Evolutionary conservation across 495 filamentous ascomycete species (phyloP), one percentile per base, ranked within the genome.

Genomic region (Staphylotrichum longicolle): DNA sequence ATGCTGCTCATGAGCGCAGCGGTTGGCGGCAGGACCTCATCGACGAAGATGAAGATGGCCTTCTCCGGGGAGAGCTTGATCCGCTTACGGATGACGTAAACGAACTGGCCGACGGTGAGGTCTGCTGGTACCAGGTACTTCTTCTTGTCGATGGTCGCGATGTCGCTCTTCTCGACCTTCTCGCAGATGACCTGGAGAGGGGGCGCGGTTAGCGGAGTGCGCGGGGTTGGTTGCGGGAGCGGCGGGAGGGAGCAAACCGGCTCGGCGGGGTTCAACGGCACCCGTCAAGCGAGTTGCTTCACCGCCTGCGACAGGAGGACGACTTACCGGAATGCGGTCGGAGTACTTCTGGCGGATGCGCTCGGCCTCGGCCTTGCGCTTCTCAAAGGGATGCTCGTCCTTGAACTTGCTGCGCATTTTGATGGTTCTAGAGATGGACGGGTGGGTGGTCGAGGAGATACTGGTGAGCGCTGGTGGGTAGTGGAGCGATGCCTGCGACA

Each of bases 61-160:
- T 99, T 99, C 82, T 99, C 94, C 7, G 94, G 94, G 10, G 92
- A 96, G 56, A 99, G 83, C 90, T 99, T 99, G 82, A 99, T 99
- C 67, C 94, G 89, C 84, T 99, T 99, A 75, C 94, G 91, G 78
- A 99, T 99, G 52, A 99, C 94, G 75, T 99, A 99, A 80, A 99
- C 94, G 75, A 99, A 99, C 87, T 99, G 94, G 68, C 94, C 94
- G 45, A 99, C 94, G 58, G 95, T 99, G 66, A 99, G 86, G 73
- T 99, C 94, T 61, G 94, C 91, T 1, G 94, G 94, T 15, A 99
- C 94, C 7, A 99, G 86, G 72, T 99, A 99, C 81, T 99, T 99
- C 87, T 99, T 99, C 87, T 99, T 99, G 82, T 99, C 94, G 84
- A 99, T 99, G 61, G 95, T 99, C 45, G 94, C 94, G 69, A 99